phyloP scores from a whole-genome alignment of 2,329 filamentous ascomycete species.

The Exophiala mesophila region DNA sequence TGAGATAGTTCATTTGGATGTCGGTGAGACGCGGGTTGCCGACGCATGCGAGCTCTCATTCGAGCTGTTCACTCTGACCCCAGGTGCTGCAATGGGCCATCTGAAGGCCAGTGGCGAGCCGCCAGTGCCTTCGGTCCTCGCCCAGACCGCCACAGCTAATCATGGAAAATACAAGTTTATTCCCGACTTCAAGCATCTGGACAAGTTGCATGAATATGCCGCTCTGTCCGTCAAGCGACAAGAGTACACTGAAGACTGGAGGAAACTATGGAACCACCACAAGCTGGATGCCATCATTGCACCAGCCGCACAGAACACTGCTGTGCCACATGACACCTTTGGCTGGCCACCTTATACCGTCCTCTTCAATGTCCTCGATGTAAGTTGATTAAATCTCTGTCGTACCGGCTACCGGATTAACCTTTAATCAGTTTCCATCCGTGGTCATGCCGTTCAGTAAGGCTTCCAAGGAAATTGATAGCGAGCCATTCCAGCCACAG shows the following conservation, averaged over 20 bases:
- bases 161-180: slow-evolving; percentile 19
- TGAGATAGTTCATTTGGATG: slow-evolving; percentile 35
- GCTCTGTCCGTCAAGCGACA: slow-evolving; percentile 38
- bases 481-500: slow-evolving; percentile 8
- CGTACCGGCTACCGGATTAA: too few relatives aligned
- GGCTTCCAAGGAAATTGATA: slow-evolving; percentile 17
- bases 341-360: slow-evolving; percentile 40
- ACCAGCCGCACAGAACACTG: slow-evolving; percentile 47
- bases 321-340: slow-evolving; percentile 46
- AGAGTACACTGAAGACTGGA: slow-evolving; percentile 37
- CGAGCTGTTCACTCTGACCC: slow-evolving; percentile 26
- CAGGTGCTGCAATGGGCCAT: slow-evolving; percentile 12
- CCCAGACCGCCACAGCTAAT: slow-evolving; percentile 5
- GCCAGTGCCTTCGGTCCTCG: slow-evolving; percentile 22
- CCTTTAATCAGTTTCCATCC: slow-evolving; percentile 22
- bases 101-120: slow-evolving; percentile 28
- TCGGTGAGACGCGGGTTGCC: slow-evolving; percentile 13
- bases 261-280: slow-evolving; percentile 39
- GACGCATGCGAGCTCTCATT: slow-evolving; percentile 25
- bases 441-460: slow-evolving; percentile 21
- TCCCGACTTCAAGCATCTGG: slow-evolving; percentile 31
- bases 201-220: slow-evolving; percentile 38
- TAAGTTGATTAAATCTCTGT: too few relatives aligned
- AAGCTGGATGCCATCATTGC: slow-evolving; percentile 49
- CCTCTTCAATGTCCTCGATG: slow-evolving; percentile 51